These are phyloP conservation scores for Eimeria necatrix DNA, from an alignment of 169 alveolate species.

Conservation along the genomic window DNA sequence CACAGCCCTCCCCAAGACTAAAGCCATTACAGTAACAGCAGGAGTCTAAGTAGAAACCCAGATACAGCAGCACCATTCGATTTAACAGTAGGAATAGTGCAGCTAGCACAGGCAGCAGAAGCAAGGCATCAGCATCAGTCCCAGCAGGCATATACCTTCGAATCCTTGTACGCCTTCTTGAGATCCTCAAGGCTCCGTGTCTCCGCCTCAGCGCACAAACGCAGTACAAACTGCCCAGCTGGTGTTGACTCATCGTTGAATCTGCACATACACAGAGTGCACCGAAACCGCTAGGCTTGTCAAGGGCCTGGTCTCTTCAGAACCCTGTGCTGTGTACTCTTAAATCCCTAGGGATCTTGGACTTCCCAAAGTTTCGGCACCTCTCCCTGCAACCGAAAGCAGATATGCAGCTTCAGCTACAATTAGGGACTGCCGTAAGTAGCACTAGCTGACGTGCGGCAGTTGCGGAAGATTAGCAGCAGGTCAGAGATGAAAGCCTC, in stretches of 20 bases:
- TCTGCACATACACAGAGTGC: conserved; percentile 39
- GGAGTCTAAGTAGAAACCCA: not conserved
- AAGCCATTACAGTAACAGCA: not conserved
- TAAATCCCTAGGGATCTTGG: not conserved
- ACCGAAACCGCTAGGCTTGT: too few species aligned
- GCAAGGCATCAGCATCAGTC: not conserved
- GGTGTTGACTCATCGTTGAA: conserved; percentile 77
- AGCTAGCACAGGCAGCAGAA: not conserved
- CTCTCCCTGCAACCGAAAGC: not conserved
- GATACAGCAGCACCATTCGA: not conserved
- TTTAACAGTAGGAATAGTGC: not conserved
- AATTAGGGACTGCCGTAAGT: not conserved
- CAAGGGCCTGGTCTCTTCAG: too few species aligned
- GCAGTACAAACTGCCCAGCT: conserved; percentile 71
- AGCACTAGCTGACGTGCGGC: conserved; percentile 74
- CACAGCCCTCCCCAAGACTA: not conserved
- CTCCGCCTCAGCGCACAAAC: conserved; percentile 77
- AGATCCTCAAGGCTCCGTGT: conserved; percentile 69
- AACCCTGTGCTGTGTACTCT: conserved; percentile 2
- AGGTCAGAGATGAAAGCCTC: conserved; percentile 72
- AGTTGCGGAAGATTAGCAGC: conserved; percentile 80
- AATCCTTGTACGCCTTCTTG: conserved; percentile 60
- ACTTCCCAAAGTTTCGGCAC: not conserved
- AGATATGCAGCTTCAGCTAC: not conserved
- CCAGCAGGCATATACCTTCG: conserved; percentile 48